A percentile compares a stretch with the other conserved stretches of the same genome.
Evolutionary conservation across 2,329 filamentous ascomycete genomes (phyloP).

Genomic region (Plenodomus biglobosus): DNA sequence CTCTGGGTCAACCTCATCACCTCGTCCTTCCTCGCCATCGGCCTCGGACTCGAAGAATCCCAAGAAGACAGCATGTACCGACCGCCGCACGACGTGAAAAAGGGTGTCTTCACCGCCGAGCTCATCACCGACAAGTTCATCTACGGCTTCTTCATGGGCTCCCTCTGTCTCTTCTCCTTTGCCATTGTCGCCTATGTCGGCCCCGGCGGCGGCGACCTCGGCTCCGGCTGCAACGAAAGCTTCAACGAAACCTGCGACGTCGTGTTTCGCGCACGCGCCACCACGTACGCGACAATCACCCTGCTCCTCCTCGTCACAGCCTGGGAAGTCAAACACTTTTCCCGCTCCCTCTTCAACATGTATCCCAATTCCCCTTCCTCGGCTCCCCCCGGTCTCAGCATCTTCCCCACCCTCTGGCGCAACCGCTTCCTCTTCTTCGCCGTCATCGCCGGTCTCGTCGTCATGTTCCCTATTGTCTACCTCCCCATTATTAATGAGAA

Average conservation of each 20-base stretch:
- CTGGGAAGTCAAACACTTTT: constrained; percentile 53
- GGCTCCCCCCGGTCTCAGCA: constrained; percentile 30
- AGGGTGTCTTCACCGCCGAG: constrained; percentile 50
- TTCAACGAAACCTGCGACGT: constrained; percentile 48
- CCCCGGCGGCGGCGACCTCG: constrained; percentile 47
- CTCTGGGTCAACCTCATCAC: constrained; percentile 53
- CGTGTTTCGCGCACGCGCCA: constrained; percentile 50
- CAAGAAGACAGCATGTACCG: constrained; percentile 51
- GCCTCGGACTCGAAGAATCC: constrained; percentile 51
- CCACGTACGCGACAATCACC: constrained; percentile 50
- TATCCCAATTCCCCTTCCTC: constrained; percentile 37
- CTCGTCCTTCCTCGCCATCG: constrained; percentile 52
- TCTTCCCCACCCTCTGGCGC: constrained; percentile 46
- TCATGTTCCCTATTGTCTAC: constrained; percentile 51
- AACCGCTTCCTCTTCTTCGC: constrained; percentile 51
- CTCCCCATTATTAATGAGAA: constrained; percentile 49
- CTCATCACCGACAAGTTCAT: constrained; percentile 53
- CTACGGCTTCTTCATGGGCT: constrained; percentile 51
- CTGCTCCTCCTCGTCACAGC: constrained; percentile 51
- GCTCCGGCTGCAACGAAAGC: constrained; percentile 48
- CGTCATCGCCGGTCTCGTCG: constrained; percentile 45
- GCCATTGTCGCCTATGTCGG: constrained; percentile 49
- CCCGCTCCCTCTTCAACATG: constrained; percentile 50
- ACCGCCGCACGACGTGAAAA: constrained; percentile 47
- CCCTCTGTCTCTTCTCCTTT: constrained; percentile 49